Percentiles rank a stretch among this genome's conserved stretches.
phyloP scores from a whole-genome alignment of 768 basidiomycete genomes.

The Pulveroboletus sp. region DNA sequence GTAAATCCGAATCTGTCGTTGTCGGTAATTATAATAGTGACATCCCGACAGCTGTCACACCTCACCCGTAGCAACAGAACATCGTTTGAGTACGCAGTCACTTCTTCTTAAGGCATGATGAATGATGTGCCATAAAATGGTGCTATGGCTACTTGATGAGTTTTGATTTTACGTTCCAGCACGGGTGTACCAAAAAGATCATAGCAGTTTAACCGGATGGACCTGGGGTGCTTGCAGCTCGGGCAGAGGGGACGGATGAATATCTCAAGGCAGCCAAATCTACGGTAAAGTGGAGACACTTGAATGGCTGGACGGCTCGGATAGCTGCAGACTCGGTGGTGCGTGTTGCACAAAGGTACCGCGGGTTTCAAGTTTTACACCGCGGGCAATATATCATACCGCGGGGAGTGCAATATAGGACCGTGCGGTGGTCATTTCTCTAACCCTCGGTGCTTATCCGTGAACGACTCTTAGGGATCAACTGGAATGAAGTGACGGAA shows the following conservation, averaged over 20 bases:
- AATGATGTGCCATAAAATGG: not conserved
- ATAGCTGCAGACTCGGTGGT: not conserved
- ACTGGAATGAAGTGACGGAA: not conserved
- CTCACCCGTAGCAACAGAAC: not conserved
- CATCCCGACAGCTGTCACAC: not conserved
- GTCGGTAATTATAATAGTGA: not conserved
- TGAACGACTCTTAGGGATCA: not conserved
- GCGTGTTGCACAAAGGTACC: not conserved
- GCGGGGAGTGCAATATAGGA: not conserved
- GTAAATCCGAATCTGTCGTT: too few species aligned
- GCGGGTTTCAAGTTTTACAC: constrained; percentile 1
- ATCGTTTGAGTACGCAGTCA: not conserved
- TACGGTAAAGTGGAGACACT: too few species aligned
- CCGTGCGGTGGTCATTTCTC: not conserved
- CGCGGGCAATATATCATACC: constrained; percentile 1
- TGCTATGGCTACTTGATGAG: not conserved
- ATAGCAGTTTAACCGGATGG: too few species aligned
- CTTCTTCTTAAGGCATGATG: not conserved
- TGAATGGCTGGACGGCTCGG: too few species aligned
- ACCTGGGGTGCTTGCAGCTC: not conserved
- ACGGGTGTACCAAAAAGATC: too few species aligned
- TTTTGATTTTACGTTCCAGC: not conserved
- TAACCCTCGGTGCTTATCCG: not conserved
- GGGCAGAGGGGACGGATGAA: too few species aligned
- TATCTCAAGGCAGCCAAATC: too few species aligned